Conservation (phyloP, 2,329 filamentous ascomycete genomes). For the Aspergillus sp. region DNA sequence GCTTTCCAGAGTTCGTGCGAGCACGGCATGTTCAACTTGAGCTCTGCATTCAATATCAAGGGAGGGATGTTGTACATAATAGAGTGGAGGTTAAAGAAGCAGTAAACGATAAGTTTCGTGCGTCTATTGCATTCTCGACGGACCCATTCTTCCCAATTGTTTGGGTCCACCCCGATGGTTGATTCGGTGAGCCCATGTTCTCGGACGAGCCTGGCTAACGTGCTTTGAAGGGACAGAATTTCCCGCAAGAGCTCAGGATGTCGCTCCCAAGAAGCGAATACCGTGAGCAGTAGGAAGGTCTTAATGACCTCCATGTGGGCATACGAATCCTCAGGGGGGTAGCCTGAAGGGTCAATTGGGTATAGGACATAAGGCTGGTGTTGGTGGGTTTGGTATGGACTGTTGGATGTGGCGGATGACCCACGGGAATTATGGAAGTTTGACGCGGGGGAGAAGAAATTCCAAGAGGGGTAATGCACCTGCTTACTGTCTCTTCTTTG, state of each 20-base stretch:
- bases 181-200: conserved; percentile 51
- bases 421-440: conserved; percentile 41
- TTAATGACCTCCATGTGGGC: conserved; percentile 52
- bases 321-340: conserved; percentile 43
- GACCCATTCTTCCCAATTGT: conserved; percentile 56
- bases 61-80: conserved; percentile 64
- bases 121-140: conserved; percentile 53
- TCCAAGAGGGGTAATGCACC: conserved; percentile 43
- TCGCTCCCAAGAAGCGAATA: conserved; percentile 60
- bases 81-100: conserved; percentile 60
- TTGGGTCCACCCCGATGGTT: conserved; percentile 37
- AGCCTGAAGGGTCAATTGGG: conserved; percentile 34
- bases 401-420: conserved; percentile 43
- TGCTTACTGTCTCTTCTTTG: conserved; percentile 50
- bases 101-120: conserved; percentile 58
- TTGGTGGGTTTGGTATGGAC: conserved; percentile 44
- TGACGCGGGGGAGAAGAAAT: conserved; percentile 37
- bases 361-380: conserved; percentile 26
- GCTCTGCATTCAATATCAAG: conserved; percentile 55
- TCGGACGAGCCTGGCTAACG: conserved; percentile 55
- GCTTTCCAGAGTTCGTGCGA: conserved; percentile 58
- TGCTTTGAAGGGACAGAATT: conserved; percentile 57
- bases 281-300: conserved; percentile 55
- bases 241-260: conserved; percentile 58
- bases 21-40: conserved; percentile 56